phyloP scores from a whole-genome alignment of 352 stramenopile genomes.

The Phytophthora podocarpi region DNA sequence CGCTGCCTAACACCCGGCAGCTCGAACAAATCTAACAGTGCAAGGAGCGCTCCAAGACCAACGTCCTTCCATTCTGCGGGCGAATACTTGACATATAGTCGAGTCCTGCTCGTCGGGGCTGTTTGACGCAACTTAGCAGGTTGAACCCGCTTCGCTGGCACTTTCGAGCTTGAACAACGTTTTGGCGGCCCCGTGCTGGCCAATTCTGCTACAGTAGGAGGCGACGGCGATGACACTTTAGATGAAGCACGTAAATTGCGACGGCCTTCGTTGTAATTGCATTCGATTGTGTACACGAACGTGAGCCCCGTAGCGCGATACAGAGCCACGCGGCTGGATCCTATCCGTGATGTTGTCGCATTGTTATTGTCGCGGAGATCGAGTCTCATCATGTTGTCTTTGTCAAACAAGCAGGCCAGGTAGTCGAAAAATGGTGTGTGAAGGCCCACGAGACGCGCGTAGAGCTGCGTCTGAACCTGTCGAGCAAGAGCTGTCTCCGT shows the following conservation, averaged over 20 bases:
- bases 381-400: constrained; percentile 76
- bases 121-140: constrained; percentile 13
- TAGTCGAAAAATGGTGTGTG: constrained; percentile 90
- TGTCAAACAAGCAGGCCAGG: constrained; percentile 81
- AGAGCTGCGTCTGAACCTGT: constrained; percentile 89
- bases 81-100: constrained; percentile 70
- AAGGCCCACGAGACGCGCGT: constrained; percentile 65
- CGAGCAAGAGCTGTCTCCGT: constrained; percentile 17
- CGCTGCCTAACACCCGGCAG: constrained; percentile 37
- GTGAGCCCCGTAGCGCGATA: constrained; percentile 71
- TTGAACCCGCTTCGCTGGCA: constrained; percentile 3
- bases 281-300: constrained; percentile 92
- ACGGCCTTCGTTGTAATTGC: constrained; percentile 91
- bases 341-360: constrained; percentile 60
- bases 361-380: constrained; percentile 65
- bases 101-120: constrained; percentile 28
- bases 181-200: constrained; percentile 1
- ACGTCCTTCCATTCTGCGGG: constrained; percentile 73
- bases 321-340: constrained; percentile 79
- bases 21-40: constrained; percentile 68
- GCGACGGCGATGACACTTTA: constrained; percentile 18
- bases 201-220: neutral
- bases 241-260: constrained; percentile 40
- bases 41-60: constrained; percentile 59
- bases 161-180: constrained; percentile 16